A percentile compares a stretch with the other conserved stretches of the same genome.
Conservation (phyloP, 208 protist species). For the Trypanosoma cruzi region DNA sequence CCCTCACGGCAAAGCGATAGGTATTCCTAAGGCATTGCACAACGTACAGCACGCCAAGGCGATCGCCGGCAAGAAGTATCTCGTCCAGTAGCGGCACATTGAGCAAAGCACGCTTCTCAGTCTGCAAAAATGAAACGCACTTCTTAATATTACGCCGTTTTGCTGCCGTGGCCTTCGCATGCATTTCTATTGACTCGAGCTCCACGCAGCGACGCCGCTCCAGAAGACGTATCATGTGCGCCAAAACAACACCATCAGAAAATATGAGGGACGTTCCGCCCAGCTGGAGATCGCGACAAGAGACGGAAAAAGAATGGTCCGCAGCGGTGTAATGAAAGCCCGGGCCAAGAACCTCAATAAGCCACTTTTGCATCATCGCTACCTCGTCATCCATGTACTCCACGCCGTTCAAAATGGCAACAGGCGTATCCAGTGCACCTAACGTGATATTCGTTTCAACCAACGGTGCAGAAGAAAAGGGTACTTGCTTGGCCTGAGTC, state of each 20-base stretch:
- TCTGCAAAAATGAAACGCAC: slow-evolving; percentile 67
- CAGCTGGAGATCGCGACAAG: slow-evolving; percentile 15
- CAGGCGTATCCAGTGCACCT: neutral
- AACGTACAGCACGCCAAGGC: slow-evolving; percentile 44
- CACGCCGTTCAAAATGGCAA: slow-evolving; percentile 2
- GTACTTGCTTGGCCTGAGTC: neutral
- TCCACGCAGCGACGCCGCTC: slow-evolving; percentile 62
- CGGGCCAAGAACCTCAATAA: slow-evolving; percentile 42
- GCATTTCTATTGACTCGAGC: slow-evolving; percentile 65
- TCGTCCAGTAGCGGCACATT: slow-evolving; percentile 55
- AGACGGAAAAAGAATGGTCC: slow-evolving; percentile 43
- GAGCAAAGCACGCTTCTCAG: slow-evolving; percentile 38
- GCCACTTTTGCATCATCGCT: slow-evolving; percentile 38
- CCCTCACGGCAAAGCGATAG: slow-evolving; percentile 29
- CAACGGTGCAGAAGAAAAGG: neutral
- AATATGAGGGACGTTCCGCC: slow-evolving; percentile 48
- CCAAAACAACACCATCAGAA: slow-evolving; percentile 77
- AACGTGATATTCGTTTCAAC: neutral
- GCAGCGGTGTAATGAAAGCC: slow-evolving; percentile 53
- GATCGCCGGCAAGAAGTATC: slow-evolving; percentile 45
- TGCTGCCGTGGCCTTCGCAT: slow-evolving; percentile 42
- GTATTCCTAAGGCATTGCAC: slow-evolving; percentile 33
- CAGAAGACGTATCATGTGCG: slow-evolving; percentile 55
- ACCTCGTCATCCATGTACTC: slow-evolving; percentile 16
- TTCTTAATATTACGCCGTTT: slow-evolving; percentile 79